Conservation (phyloP, 2,329 filamentous ascomycete species). For the Alternaria novae-zelandiae region DNA sequence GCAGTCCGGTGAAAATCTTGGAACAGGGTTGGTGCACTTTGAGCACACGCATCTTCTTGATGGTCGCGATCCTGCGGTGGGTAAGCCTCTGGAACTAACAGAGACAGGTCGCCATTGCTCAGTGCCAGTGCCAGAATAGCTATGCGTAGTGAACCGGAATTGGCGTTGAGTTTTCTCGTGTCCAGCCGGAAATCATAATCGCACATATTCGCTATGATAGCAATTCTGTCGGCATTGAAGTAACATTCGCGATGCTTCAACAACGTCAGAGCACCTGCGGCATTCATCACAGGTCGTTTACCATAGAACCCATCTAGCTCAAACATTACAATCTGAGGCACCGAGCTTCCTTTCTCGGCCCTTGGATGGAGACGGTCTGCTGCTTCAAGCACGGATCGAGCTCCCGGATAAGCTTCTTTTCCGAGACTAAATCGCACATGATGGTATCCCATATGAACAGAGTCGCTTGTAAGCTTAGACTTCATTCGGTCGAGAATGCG, state of each 20-base stretch:
- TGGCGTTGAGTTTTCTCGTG: not conserved
- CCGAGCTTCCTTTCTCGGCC: not conserved
- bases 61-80: rapidly evolving
- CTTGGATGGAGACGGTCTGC: not conserved
- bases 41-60: not conserved
- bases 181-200: not conserved
- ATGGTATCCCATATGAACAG: not conserved
- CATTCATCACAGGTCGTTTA: not conserved
- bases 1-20: not conserved
- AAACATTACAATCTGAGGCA: not conserved
- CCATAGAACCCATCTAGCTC: not conserved
- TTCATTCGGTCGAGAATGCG: not conserved
- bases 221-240: not conserved
- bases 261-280: not conserved
- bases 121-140: not conserved
- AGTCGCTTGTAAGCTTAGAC: not conserved
- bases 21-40: not conserved
- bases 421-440: not conserved
- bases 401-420: not conserved
- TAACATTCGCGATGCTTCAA: not conserved
- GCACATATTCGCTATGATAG: not conserved
- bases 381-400: not conserved
- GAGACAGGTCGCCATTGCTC: not conserved
- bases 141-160: not conserved
- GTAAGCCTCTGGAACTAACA: not conserved